Evolutionary conservation across 1,284 basidiomycete genomes (phyloP), one percentile per base, ranked within the genome.

Genomic region (Naganishia sp.): DNA sequence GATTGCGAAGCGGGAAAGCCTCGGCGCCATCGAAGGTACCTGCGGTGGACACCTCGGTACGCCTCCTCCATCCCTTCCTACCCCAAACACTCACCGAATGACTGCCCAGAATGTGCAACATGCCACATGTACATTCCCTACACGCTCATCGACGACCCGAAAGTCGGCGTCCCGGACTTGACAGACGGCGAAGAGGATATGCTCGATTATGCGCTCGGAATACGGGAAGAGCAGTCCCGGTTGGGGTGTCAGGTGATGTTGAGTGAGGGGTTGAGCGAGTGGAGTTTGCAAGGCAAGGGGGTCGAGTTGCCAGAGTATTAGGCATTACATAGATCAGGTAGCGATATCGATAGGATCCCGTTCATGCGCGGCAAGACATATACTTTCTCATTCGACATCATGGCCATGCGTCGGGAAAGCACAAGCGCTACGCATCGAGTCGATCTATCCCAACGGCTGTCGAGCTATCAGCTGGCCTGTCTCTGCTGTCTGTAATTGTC

Each of bases 221-320:
- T 74, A 43, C 64, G 70, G 11, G 77, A 78, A 35, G 74, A 72
- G 0, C 67, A 73, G 60, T 76, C 74, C 56, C 68, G 80, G 28
- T 69, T 81, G 6, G 80, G 78, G 0, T 81, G 80, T 70, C 79
- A 80, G 72, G 72, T 81, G 35, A 69, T 70, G 53, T 75, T 81
- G 6, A 77, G 72, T 6, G 52, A 67, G 11, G 73, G 74, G 67
- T 66, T 81, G 60, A 74, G 64, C 2, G 60, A 69, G 39, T 81
- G 79, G 79, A 71, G 68, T 39, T 58, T 68, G 25, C 41, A 68
- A 1, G 79, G 77, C 5, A 55, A 54, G 32, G 65, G 65, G 11
- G 47, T 67, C 6, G 58, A 55, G 53, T 56, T 67, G 51, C 65
- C 65, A 7, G 42, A 60, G 51, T 63, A 55, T 49, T 67, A 60